phyloP scores from a whole-genome alignment of 2,329 filamentous ascomycete genomes.

The Madurella fahalii region DNA sequence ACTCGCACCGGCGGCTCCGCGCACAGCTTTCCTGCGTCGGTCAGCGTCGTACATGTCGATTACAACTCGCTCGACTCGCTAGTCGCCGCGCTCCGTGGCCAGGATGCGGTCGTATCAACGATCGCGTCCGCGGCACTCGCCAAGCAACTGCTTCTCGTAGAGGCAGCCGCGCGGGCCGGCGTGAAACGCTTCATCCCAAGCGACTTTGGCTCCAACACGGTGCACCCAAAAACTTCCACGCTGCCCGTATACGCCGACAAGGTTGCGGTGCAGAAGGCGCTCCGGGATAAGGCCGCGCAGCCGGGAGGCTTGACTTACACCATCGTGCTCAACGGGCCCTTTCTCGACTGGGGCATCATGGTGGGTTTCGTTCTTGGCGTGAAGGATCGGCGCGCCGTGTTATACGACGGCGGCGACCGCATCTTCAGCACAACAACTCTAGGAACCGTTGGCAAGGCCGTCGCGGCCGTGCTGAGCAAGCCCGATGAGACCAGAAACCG shows the following conservation, averaged over 20 bases:
- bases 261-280: conserved; percentile 40
- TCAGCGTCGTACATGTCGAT: conserved; percentile 44
- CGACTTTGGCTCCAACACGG: conserved; percentile 41
- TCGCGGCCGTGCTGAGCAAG: conserved; percentile 45
- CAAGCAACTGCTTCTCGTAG: conserved; percentile 47
- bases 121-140: conserved; percentile 40
- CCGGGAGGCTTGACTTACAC: conserved; percentile 53
- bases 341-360: conserved; percentile 58
- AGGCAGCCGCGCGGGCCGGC: conserved; percentile 53
- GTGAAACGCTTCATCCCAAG: conserved; percentile 54
- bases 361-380: conserved; percentile 48
- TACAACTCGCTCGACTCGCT: conserved; percentile 41
- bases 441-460: conserved; percentile 45
- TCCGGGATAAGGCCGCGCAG: conserved; percentile 45
- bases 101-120: conserved; percentile 52
- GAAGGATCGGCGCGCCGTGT: conserved; percentile 42
- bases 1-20: conserved; percentile 40
- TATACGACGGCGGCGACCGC: conserved; percentile 54
- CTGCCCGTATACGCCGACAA: conserved; percentile 24
- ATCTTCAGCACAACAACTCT: conserved; percentile 49
- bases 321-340: conserved; percentile 50
- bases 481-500: conserved; percentile 51
- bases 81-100: conserved; percentile 42
- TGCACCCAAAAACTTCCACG: conserved; percentile 17
- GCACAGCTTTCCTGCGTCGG: conserved; percentile 30